phyloP scores from a whole-genome alignment of 768 basidiomycete genomes.

The Xanthoconium stramineum region DNA sequence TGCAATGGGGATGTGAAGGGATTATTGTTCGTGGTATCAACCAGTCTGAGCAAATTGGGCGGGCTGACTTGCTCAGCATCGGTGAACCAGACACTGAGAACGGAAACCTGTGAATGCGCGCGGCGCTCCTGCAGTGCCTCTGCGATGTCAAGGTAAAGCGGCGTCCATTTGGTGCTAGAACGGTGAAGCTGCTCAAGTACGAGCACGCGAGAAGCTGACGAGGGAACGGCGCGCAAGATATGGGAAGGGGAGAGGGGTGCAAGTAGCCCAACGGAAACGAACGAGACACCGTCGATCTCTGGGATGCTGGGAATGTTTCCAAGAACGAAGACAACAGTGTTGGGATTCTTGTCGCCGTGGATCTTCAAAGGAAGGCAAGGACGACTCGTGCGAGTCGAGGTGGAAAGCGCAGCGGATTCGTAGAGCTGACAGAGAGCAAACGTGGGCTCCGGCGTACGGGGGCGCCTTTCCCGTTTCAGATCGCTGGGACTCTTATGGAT shows the following conservation, averaged over 20 bases:
- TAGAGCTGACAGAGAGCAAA: constrained; percentile 52
- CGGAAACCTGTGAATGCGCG: constrained; percentile 43
- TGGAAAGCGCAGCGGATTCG: constrained; percentile 64
- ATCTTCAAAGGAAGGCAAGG: constrained; percentile 54
- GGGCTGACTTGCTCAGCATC: constrained; percentile 37
- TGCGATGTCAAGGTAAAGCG: constrained; percentile 80
- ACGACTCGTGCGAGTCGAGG: constrained; percentile 59
- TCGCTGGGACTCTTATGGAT: neutral
- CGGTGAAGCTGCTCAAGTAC: constrained; percentile 78
- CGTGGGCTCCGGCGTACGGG: constrained; percentile 6
- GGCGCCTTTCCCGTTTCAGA: neutral
- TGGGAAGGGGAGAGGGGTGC: constrained; percentile 61
- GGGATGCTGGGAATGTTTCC: constrained; percentile 47
- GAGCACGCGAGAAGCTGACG: constrained; percentile 62
- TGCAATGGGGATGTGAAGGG: constrained; percentile 43
- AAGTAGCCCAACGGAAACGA: constrained; percentile 65
- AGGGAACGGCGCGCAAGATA: constrained; percentile 58
- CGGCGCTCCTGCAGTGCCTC: constrained; percentile 64
- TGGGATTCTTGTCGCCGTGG: constrained; percentile 53
- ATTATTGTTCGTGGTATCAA: constrained; percentile 40
- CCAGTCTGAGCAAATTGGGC: constrained; percentile 49
- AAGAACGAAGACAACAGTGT: constrained; percentile 69
- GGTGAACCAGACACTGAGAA: constrained; percentile 66
- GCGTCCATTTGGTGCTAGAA: constrained; percentile 84
- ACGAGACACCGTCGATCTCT: constrained; percentile 53